Conservation (phyloP, 1,284 basidiomycete genomes). For the Moniliella sp. region DNA sequence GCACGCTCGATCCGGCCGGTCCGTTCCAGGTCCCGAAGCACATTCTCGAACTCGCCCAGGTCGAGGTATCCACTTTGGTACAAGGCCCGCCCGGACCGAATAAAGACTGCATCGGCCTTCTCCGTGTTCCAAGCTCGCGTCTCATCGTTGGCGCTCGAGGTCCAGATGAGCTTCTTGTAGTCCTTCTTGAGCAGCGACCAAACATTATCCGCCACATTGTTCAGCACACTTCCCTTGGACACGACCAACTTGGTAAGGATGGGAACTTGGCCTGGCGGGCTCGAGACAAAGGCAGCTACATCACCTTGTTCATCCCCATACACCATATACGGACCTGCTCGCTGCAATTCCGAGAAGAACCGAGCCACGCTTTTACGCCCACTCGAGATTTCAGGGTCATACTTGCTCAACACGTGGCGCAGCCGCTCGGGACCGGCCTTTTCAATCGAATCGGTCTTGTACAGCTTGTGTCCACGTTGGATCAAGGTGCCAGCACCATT, state of each 20-base stretch:
- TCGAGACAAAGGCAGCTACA: conserved; percentile 69
- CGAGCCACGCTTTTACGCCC: conserved; percentile 65
- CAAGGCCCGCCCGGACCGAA: conserved; percentile 61
- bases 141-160: conserved; percentile 69
- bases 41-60: conserved; percentile 56
- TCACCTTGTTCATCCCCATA: conserved; percentile 89
- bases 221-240: conserved; percentile 62
- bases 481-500: conserved; percentile 84
- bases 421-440: conserved; percentile 68
- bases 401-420: too few relatives aligned
- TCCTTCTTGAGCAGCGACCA: conserved; percentile 84
- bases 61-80: conserved; percentile 89
- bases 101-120: conserved; percentile 80
- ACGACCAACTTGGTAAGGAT: conserved; percentile 74
- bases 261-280: conserved; percentile 61
- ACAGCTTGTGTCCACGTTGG: conserved; percentile 79
- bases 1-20: conserved; percentile 59
- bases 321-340: conserved; percentile 54
- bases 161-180: conserved; percentile 78
- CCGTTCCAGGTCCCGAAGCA: conserved; percentile 63
- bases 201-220: conserved; percentile 79
- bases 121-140: too few relatives aligned
- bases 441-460: conserved; percentile 59
- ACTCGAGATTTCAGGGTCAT: conserved; percentile 62
- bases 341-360: conserved; percentile 50